Conservation (phyloP, 2,329 filamentous ascomycete genomes). For the Colletotrichum echinochloae region DNA sequence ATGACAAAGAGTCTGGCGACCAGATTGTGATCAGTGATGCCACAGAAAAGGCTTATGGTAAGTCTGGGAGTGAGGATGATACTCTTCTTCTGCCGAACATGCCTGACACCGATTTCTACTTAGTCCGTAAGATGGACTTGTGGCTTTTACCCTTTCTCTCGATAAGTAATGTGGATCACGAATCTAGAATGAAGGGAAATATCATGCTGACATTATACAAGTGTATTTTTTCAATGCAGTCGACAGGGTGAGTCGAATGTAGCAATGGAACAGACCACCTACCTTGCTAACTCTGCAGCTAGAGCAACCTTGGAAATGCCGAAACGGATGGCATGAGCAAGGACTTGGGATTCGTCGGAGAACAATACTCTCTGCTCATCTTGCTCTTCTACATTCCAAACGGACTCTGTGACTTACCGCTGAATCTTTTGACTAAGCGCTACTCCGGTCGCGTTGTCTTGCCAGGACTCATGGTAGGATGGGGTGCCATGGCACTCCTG, state of each 20-base stretch:
- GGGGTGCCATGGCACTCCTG: slow-evolving; percentile 60
- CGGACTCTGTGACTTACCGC: slow-evolving; percentile 60
- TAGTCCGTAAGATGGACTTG: slow-evolving; percentile 54
- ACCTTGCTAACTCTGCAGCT: background rate
- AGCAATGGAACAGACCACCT: rapidly evolving
- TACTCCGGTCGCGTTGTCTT: slow-evolving; percentile 52
- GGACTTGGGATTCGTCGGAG: slow-evolving; percentile 56
- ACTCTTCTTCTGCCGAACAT: no score
- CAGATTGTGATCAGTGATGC: slow-evolving; percentile 7
- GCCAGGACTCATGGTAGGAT: slow-evolving; percentile 57
- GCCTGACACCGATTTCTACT: background rate
- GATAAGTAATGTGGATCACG: slow-evolving; percentile 41
- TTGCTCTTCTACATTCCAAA: slow-evolving; percentile 64
- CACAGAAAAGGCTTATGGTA: slow-evolving; percentile 15
- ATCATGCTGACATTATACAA: background rate
- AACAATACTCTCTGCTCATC: slow-evolving; percentile 59
- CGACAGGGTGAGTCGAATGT: slow-evolving; percentile 34
- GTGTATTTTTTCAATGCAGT: slow-evolving; percentile 46
- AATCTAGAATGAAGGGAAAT: no score
- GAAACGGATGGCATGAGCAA: slow-evolving; percentile 58
- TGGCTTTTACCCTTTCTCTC: slow-evolving; percentile 57
- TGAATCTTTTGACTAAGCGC: slow-evolving; percentile 60
- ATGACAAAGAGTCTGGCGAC: slow-evolving; percentile 2
- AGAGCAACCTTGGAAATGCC: slow-evolving; percentile 61
- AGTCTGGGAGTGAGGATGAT: background rate